Evolutionary conservation across 2,329 filamentous ascomycete species (phyloP).

Genomic region (Scolecobasidium constrictum): DNA sequence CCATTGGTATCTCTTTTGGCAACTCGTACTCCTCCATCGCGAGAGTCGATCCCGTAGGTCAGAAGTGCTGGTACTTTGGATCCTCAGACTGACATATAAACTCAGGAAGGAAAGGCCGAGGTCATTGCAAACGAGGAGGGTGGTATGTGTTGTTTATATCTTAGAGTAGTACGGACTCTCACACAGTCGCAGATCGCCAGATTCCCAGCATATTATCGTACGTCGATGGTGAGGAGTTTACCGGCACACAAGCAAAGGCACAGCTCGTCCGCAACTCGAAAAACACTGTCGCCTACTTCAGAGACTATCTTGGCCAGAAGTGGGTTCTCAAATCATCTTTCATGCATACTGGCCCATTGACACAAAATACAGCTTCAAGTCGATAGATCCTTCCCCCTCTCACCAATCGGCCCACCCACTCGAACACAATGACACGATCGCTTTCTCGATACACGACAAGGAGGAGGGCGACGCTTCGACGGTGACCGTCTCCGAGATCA

Average conservation of each 20-base stretch:
- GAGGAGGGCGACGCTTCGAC: constrained; percentile 43
- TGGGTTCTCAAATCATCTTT: constrained; percentile 35
- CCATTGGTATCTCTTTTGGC: constrained; percentile 94
- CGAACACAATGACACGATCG: constrained; percentile 58
- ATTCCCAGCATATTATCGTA: constrained; percentile 94
- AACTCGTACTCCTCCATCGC: constrained; percentile 98
- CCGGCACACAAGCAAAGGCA: constrained; percentile 86
- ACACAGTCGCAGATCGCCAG: constrained; percentile 63
- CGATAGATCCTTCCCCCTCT: constrained; percentile 90
- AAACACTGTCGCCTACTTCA: constrained; percentile 93
- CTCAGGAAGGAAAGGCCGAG: constrained; percentile 79
- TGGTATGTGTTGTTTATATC: constrained; percentile 45
- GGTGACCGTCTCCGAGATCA: constrained; percentile 67
- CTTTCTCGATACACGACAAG: constrained; percentile 77
- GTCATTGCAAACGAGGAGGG: constrained; percentile 99
- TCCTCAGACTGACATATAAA: constrained; percentile 8
- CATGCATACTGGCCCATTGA: constrained; percentile 10
- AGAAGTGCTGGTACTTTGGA: no score
- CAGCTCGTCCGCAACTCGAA: constrained; percentile 85
- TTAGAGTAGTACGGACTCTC: constrained; percentile 4
- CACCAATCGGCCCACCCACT: constrained; percentile 87
- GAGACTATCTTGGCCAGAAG: constrained; percentile 92
- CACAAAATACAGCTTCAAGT: constrained; percentile 57
- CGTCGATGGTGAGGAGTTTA: constrained; percentile 91
- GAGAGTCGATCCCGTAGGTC: constrained; percentile 57